Evolutionary conservation across 2,329 filamentous ascomycete species (phyloP), one percentile per base, ranked within the genome.

Genomic region (Thermochaetoides dissita): DNA sequence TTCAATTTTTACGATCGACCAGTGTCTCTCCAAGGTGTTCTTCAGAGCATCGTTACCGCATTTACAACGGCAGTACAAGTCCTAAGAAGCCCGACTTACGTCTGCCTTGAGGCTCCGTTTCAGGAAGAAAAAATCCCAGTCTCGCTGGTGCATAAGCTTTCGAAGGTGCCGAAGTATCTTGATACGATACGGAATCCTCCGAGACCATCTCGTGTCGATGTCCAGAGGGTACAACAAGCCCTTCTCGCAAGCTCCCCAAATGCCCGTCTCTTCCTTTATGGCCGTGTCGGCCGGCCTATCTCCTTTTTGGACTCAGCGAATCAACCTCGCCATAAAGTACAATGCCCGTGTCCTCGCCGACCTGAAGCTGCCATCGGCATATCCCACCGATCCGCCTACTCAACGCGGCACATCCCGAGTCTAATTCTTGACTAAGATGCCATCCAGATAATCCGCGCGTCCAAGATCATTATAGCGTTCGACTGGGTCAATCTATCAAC

Each of bases 1-100:
- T 30, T 39, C 8, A 39, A 39, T n/a, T 39, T 34, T 10, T 31
- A 39, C 24, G 38, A 39, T 10, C 31, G 11, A 24, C 38, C 38
- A 3, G 38, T 24, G 9, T 39, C 38, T 10, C 31, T 39, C 3
- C 38, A 34, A 10, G 38, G 17, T 7, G 38, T 30, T 8, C 8
- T 39, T 7, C 17, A 34, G 30, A 39, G 38, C 31, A n/a, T 39
- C 10, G 5, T 39, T 9, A 29, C 38, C 6, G 38, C 38, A 7
- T 29, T 33, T 2, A 24, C 31, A 5, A 17, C 38, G 4, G 38
- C 38, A 6, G 31, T 24, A 5, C 38, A 28, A 9, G n/a, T 39
- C 9, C 38, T 30, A 10, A 34, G 31, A 7, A 33, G 38, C 3
- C 38, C 38, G 12, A 24, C 38, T 3, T 39, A 34, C 17, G 38